Evolutionary conservation across 768 basidiomycete species (phyloP), one percentile per base, ranked within the genome.

Genomic region (Hypholoma fasciculare): DNA sequence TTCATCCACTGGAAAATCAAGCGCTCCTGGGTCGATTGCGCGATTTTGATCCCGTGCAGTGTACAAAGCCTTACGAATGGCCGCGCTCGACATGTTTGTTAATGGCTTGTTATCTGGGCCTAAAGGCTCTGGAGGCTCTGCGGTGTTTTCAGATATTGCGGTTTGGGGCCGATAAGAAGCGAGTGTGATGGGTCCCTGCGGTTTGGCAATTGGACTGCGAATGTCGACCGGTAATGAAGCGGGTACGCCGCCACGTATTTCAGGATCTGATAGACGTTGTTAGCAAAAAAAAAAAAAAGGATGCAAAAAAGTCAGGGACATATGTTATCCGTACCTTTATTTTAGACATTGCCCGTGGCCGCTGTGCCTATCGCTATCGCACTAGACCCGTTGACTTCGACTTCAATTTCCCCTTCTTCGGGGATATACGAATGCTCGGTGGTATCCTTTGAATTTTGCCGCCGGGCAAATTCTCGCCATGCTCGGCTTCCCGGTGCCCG

Each of bases 181-280:
- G 39, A 85, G 64, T 27, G 77, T 83, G 6, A 86, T 70, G 7
- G 69, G 67, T 48, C 78, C 72, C 49, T 72, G 75, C 19, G 64
- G 69, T 20, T 65, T 70, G 13, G 62, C 30, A 7, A 34, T 71
- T 57, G 66, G 69, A 59, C 57, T 75, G 56, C 64, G 77, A 69
- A 92, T 89, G 17, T 81, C 72, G 40, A 92, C 77, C 3, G 89
- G 89, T 40, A 92, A 67, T 14, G 90, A 90, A 37, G 78, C 70
- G 1, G 84, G 74, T 87, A 71, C 9, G 23, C 67, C 75, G 57
- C 56, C 47, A 20, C 48, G 27, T 17, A 8, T 40, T 43, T 38
- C 7, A 37, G 56, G n/a, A 52, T 34, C 30, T 34, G 30, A 7
- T 3, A 34, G 30, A 34, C 2, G 23, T 23, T 23, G 39, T 23